Evolutionary conservation across 192 early-diverging fungal genomes (phyloP), one percentile per base, ranked within the genome.

Genomic region (Obelidium mucronatum): DNA sequence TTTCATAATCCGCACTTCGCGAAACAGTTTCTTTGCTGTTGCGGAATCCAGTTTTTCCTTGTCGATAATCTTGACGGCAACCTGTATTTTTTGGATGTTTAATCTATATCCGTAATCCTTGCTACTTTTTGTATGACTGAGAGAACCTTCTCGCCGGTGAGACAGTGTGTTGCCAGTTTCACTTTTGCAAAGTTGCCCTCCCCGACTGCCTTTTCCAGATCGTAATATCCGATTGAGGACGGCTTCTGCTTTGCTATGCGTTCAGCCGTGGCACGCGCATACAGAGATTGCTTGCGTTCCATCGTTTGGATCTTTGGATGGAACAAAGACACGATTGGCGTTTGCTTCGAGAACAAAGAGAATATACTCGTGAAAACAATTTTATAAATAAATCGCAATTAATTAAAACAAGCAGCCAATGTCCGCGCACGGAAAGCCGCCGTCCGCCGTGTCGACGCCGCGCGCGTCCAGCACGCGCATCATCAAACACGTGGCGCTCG

Each of bases 101-200:
- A 59, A 59, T n/a, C 11, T 11, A 31, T 11, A 22, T 11, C 11
- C 11, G 56, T 6, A 48, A 48, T 19, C 58, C 33, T 19, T 11
- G n/a, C 11, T 4, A 34, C 0, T 65, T 8, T 39, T 65, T 11
- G 13, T 11, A 11, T 8, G 19, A 22, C 24, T n/a, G n/a, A n/a
- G n/a, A 62, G 26, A 77, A 86, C 88, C 87, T 89, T 85, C 69
- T 90, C 80, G 4, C 80, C 80, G 2, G 88, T 90, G 60, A 90
- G 77, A 13, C 83, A 80, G 67, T 90, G 88, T 28, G 76, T 89
- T 6, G 88, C 88, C 58, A 90, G 64, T 67, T 82, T 79, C 30
- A 90, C 88, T 65, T 89, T 89, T 30, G 88, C 88, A 79, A 90
- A 90, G 62, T 89, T 89, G 30, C 88, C 88, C 78, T 90, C 87